Evolutionary conservation across 768 basidiomycete species (phyloP), one percentile per base, ranked within the genome.

Genomic region (Termitomyces bulborhizus): DNA sequence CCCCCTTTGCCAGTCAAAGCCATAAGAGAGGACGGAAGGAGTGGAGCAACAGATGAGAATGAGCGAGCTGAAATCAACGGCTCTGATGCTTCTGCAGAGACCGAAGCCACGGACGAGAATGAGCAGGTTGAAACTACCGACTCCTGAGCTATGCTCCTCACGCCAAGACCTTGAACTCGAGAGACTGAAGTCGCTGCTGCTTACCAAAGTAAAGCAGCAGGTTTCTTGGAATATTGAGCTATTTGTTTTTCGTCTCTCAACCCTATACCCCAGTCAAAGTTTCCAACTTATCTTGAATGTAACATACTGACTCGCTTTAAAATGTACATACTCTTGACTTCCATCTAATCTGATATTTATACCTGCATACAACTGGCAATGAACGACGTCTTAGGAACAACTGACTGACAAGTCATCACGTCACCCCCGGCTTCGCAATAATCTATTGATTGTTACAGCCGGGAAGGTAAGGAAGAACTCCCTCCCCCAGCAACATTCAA

Each of bases 1-100:
- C 75, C 81, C 21, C 74, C 80, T 18, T 65, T 86, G 21, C 74
- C 76, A 16, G 65, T 73, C 18, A 70, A 46, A 39, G 34, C 46
- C 34, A 52, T 58, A 18, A 63, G 48, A 32, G 59, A 58, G 9
- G 57, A 62, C 5, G 62, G 37, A 41, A 61, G 57, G 6, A 63
- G 58, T 13, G 58, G 61, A 32, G 51, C 51, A 26, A 37, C 43
- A 3, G 62, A 59, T 31, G 51, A 21, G 15, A 41, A 53, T 45
- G 42, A 53, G 13, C n/a, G 43, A 21, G 41, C 54, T 47, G 31
- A n/a, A 37, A 31, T 24, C 6, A 27, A 44, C 18, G 15, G 32
- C 7, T 16, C 24, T 26, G 3, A 32, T 46, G 46, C 11, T 18
- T 15, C 36, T 37, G 16, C 12, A 18, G 40, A 51, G 31, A 40